Percentiles rank a stretch among this genome's conserved stretches.
These are phyloP conservation scores for Ceratocystis huliohia DNA, from an alignment of 2,329 filamentous ascomycete species.

Conservation along the genomic window DNA sequence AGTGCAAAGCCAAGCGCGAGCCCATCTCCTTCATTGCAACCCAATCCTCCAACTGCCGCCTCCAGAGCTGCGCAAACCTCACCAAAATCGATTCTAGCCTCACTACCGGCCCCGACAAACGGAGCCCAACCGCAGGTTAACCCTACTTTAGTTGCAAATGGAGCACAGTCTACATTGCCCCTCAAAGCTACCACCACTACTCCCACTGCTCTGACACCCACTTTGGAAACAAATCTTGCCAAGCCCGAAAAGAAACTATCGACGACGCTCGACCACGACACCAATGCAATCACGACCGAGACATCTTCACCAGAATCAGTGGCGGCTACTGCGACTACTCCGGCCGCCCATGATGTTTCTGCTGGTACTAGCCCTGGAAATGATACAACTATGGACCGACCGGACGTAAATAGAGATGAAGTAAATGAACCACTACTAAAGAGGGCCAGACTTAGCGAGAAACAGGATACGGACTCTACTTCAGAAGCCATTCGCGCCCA, in stretches of 20 bases:
- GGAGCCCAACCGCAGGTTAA: not conserved
- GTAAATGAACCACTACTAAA: constrained; percentile 23
- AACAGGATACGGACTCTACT: constrained; percentile 12
- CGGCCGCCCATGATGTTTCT: constrained; percentile 53
- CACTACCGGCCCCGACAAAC: not conserved
- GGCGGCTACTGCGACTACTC: constrained; percentile 60
- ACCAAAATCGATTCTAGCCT: not conserved
- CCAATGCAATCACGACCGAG: constrained; percentile 18
- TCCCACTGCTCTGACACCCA: not conserved
- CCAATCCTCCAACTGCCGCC: not conserved
- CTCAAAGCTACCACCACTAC: not conserved
- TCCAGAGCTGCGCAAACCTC: not conserved
- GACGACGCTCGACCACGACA: not conserved
- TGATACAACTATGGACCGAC: constrained; percentile 30
- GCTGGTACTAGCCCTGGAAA: constrained; percentile 64
- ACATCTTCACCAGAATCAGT: constrained; percentile 52
- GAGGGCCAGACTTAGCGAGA: constrained; percentile 7
- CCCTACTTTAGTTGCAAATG: not conserved
- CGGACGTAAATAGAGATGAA: not conserved
- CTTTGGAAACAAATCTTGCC: not conserved
- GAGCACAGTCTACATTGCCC: not conserved
- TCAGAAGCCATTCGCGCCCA: constrained; percentile 18
- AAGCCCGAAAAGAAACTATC: not conserved
- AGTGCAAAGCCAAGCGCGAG: not conserved
- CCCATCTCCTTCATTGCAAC: not conserved